Evolutionary conservation across 2,329 filamentous ascomycete genomes (phyloP), one percentile per base, ranked within the genome.

Genomic region (Elsinoe ampelina): DNA sequence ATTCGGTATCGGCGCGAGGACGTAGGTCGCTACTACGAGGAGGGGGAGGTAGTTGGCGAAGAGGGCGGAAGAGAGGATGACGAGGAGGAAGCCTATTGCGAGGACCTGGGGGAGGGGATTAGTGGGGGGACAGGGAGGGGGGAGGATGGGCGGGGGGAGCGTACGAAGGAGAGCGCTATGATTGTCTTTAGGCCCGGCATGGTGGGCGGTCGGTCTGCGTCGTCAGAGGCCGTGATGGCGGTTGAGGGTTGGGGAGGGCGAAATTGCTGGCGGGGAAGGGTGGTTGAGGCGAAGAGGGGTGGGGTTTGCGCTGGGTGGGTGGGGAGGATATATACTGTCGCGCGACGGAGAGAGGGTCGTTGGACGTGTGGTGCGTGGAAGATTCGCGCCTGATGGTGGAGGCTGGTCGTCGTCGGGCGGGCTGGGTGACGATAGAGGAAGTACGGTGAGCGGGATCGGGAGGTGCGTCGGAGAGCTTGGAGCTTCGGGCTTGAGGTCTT

Each of bases 171-270:
- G 65, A 98, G 87, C 63, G 89, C 89, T 73, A 98, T 98, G 75
- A 98, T 98, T 64, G 93, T 98, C 77, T 96, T 97, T 69, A 98
- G 85, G 71, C 93, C 93, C 66, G 93, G 90, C 78, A 88, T 82
- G 76, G 76, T 65, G 60, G 50, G 56, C 55, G 57, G 30, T 17
- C 45, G 17, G 20, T 42, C 30, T 56, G 39, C 41, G 41, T 45
- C 54, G 50, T 30, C 47, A n/a, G 52, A 50, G n/a, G 51, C 35
- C 26, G 39, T 47, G 32, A 48, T 47, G 41, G 39, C 41, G 54
- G 38, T 45, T 55, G 50, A 13, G 50, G 19, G 50, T n/a, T 39
- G 15, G 50, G 17, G 34, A 26, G 50, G 32, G 30, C n/a, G 34
- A 26, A 15, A 20, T 15, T 15, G 19, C 38, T 38, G 8, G 47